A percentile compares a stretch with the other conserved stretches of the same genome.
Evolutionary conservation across 805 yeast species (phyloP).

Genomic region (Zygosaccharomyces siamensis): DNA sequence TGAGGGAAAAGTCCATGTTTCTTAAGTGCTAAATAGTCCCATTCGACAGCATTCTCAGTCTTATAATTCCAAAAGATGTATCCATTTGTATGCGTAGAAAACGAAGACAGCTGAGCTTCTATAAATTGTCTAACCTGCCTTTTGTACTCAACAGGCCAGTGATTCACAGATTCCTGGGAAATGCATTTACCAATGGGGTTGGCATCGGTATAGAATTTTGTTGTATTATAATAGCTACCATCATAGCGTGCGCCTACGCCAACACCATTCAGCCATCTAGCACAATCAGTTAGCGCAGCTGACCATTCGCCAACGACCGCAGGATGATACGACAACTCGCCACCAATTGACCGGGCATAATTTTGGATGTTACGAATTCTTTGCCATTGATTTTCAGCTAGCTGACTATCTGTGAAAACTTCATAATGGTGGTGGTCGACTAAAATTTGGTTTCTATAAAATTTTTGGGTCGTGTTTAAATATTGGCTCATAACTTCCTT

Average conservation of each 20-base stretch:
- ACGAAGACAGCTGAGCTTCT: conserved; percentile 58
- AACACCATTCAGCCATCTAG: conserved; percentile 64
- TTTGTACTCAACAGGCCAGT: conserved; percentile 43
- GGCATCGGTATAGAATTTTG: conserved; percentile 13
- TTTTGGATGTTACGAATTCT: conserved; percentile 29
- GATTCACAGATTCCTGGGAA: conserved; percentile 33
- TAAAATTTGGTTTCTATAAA: conserved; percentile 54
- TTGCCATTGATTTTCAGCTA: conserved; percentile 39
- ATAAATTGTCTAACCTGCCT: conserved; percentile 47
- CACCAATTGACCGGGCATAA: conserved; percentile 28
- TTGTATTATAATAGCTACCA: conserved; percentile 39
- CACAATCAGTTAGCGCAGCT: conserved; percentile 67
- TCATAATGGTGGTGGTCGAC: conserved; percentile 91
- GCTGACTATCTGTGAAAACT: conserved; percentile 66
- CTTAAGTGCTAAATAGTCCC: conserved; percentile 56
- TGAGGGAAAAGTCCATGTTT: conserved; percentile 53
- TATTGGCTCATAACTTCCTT: conserved; percentile 31
- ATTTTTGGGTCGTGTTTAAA: conserved; percentile 37
- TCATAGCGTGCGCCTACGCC: conserved; percentile 63
- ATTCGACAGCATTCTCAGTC: conserved; percentile 60
- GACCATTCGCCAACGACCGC: conserved; percentile 68
- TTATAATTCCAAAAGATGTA: conserved; percentile 72
- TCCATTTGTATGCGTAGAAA: conserved; percentile 44
- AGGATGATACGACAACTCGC: conserved; percentile 39
- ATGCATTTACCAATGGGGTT: conserved; percentile 41